A percentile compares a stretch with the other conserved stretches of the same genome.
phyloP scores from a whole-genome alignment of 2,329 filamentous ascomycete species.

The Dichotomopilus funicola region DNA sequence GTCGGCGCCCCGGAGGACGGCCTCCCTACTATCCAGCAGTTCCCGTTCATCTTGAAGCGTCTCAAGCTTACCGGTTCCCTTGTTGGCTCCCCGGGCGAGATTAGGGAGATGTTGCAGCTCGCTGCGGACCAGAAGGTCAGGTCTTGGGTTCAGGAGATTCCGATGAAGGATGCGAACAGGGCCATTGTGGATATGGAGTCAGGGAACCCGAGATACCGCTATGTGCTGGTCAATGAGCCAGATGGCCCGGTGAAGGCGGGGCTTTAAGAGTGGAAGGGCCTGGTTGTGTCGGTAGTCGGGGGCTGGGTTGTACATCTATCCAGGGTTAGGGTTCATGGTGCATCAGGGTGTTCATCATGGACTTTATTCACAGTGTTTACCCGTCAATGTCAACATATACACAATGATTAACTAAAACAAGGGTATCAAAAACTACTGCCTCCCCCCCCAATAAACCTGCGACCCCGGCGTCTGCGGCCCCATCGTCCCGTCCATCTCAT shows the following conservation, averaged over 20 bases:
- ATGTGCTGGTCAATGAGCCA: conserved; percentile 29
- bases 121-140: conserved; percentile 52
- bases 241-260: background rate
- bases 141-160: conserved; percentile 49
- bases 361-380: too few relatives aligned
- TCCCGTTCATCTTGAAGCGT: conserved; percentile 51
- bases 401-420: too few relatives aligned
- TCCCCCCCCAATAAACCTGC: too few relatives aligned
- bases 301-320: too few relatives aligned
- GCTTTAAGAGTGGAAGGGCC: background rate
- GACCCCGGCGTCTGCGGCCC: too few relatives aligned
- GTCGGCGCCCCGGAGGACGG: conserved; percentile 47
- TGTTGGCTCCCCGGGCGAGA: conserved; percentile 50
- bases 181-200: conserved; percentile 50
- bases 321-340: too few relatives aligned
- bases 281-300: too few relatives aligned
- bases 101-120: conserved; percentile 55
- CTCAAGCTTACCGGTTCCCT: conserved; percentile 42
- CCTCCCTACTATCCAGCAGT: conserved; percentile 44
- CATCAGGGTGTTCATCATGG: too few relatives aligned
- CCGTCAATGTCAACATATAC: too few relatives aligned
- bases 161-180: conserved; percentile 53
- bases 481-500: too few relatives aligned
- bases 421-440: too few relatives aligned
- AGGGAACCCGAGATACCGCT: conserved; percentile 48